These are phyloP conservation scores for Tetrahymena borealis DNA, from an alignment of 73 alveolate species.

Conservation along the genomic window DNA sequence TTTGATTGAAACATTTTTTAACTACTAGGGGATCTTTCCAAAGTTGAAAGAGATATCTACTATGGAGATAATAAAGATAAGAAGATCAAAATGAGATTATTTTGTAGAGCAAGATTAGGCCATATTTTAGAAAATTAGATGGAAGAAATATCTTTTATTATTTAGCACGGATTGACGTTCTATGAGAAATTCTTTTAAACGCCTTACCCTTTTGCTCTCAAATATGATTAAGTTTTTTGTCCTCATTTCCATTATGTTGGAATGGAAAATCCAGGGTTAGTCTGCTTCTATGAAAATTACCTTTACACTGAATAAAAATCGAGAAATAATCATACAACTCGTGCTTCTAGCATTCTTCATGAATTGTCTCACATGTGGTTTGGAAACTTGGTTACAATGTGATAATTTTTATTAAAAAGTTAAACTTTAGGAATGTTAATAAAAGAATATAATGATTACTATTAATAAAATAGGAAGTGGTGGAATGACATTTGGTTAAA, in stretches of 20 bases:
- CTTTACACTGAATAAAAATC: constrained; percentile 38
- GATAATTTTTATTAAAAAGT: constrained; percentile 2
- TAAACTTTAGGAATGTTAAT: too few relatives aligned
- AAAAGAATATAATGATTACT: neutral
- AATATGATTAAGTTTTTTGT: constrained; percentile 72
- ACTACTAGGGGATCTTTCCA: neutral
- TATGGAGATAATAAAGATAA: neutral
- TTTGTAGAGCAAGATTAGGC: neutral
- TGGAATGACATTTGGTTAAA: constrained; percentile 96
- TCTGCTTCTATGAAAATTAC: constrained; percentile 40
- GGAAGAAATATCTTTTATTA: neutral
- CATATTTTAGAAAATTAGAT: neutral
- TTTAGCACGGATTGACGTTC: neutral
- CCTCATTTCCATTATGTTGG: constrained; percentile 62
- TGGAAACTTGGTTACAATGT: constrained; percentile 78
- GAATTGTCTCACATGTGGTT: constrained; percentile 89
- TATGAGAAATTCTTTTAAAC: neutral
- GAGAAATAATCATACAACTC: constrained; percentile 9
- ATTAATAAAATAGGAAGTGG: constrained; percentile 88
- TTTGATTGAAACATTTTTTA: too few relatives aligned
- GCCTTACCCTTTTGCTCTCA: constrained; percentile 58
- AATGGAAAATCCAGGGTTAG: constrained; percentile 87
- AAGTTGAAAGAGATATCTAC: neutral
- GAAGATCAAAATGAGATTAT: neutral
- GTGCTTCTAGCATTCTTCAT: constrained; percentile 56